Evolutionary conservation across 2,329 filamentous ascomycete species (phyloP).

Genomic region (Camptophora hylomeconis): DNA sequence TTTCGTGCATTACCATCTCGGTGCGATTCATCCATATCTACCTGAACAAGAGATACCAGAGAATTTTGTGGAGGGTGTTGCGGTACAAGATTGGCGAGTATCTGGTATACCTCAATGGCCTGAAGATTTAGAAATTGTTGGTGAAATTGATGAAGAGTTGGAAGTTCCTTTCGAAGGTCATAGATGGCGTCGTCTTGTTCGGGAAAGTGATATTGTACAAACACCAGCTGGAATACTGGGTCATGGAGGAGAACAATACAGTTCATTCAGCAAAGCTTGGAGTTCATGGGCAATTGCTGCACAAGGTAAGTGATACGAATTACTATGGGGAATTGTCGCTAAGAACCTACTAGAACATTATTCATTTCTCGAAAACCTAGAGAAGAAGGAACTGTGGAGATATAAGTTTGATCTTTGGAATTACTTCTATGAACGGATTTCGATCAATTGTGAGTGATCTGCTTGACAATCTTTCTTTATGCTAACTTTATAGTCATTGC

Average conservation of each 20-base stretch:
- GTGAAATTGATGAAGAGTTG: too few species aligned
- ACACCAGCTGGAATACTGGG: conserved; percentile 27
- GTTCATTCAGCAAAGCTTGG: conserved; percentile 18
- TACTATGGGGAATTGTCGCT: too few species aligned
- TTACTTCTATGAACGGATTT: conserved; percentile 29
- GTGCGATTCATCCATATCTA: conserved; percentile 40
- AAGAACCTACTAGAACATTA: too few species aligned
- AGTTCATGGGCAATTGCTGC: conserved; percentile 11
- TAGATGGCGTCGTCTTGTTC: conserved; percentile 35
- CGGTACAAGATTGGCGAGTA: conserved; percentile 20
- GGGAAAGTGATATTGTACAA: conserved; percentile 28
- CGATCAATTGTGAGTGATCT: conserved; percentile 40
- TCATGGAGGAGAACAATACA: conserved; percentile 23
- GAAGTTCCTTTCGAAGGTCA: conserved; percentile 32
- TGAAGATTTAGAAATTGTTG: conserved; percentile 17
- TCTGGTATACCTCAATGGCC: conserved; percentile 24
- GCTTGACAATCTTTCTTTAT: conserved; percentile 33
- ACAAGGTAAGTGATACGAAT: too few species aligned
- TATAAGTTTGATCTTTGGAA: conserved; percentile 3
- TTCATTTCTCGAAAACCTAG: conserved; percentile 4
- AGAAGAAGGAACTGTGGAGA: conserved; percentile 1
- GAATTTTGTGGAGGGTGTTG: conserved; percentile 5
- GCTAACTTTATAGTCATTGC: too few species aligned
- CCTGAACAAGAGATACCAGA: conserved; percentile 29
- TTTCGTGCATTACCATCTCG: conserved; percentile 42